Evolutionary conservation across 2,329 filamentous ascomycete species (phyloP).

Genomic region (Didymella lethalis): DNA sequence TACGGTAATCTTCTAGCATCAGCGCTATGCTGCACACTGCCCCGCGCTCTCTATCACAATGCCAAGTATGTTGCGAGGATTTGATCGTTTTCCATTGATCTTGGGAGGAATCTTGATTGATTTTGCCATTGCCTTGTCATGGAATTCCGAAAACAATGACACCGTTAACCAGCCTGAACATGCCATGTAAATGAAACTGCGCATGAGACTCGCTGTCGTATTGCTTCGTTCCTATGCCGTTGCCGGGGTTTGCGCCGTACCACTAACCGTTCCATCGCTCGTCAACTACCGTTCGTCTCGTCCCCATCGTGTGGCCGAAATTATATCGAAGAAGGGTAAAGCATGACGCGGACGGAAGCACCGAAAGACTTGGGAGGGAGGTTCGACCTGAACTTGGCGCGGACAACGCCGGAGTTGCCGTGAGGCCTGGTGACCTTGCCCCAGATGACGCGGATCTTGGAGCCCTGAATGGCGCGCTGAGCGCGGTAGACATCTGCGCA

Average conservation of each 20-base stretch:
- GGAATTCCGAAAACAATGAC: constrained; percentile 49
- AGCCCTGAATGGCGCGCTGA: constrained; percentile 91
- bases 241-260: constrained; percentile 41
- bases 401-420: constrained; percentile 97
- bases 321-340: constrained; percentile 98
- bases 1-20: background rate
- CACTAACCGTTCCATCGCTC: constrained; percentile 38
- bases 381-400: constrained; percentile 95
- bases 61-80: constrained; percentile 16
- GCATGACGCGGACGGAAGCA: constrained; percentile 91
- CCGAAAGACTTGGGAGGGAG: constrained; percentile 93
- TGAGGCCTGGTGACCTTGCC: constrained; percentile 97
- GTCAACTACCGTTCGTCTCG: constrained; percentile 37
- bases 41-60: constrained; percentile 16
- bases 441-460: constrained; percentile 96
- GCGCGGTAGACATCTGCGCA: constrained; percentile 83
- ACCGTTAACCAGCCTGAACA: constrained; percentile 50
- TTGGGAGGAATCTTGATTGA: constrained; percentile 50
- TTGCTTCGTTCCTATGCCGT: constrained; percentile 36
- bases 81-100: constrained; percentile 51
- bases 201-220: constrained; percentile 43
- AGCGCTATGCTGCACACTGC: background rate
- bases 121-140: constrained; percentile 50
- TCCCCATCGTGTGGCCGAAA: constrained; percentile 41
- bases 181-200: constrained; percentile 48